Base-by-base conservation (phyloP, 441 rosid genomes). In the Brassica hybrid region DNA sequence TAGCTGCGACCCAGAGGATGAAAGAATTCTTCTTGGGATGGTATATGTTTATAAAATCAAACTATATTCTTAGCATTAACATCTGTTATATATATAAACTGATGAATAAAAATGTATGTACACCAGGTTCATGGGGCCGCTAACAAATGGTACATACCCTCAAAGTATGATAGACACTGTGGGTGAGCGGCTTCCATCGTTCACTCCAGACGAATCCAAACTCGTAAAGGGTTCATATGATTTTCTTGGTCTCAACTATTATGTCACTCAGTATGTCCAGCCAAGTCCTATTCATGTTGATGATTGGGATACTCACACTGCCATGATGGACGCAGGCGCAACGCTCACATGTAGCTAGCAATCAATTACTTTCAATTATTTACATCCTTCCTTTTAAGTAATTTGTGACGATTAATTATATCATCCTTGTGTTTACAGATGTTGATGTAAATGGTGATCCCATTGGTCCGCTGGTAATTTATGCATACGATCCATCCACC, bases 1-100 rank as follows among this genome's bases (percentile, higher is more conserved):
- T 56, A 80, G 90, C 83, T 10, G 96, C 97, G 3, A 90, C 94
- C 36, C 65, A 70, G 23, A 83, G 93, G 84, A 91, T 86, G 11
- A 76, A 50, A 86, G 78, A 86, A 30, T 94, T 94, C 67, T 80
- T 81, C 65, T 70, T 89, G 16, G 96, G 97, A 87, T 90, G 98
- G 97, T 88, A 86, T 7, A 23, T 19, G 17, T 7, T 14, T 7
- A 54, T 54, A 17, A 54, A 52, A 54, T 2, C 0, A 16, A 16
- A 52, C 1, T 1, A 16, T 52, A 50, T 50, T 50, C 19, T 50
- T 50, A 14, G 0, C 10, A 54, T 16, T 7, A 7, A 45, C 0
- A 45, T 4, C 0, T 45, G 16, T 43, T 43, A 3, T 45, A 2
- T 54, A 16, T 54, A 54, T 2, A 2, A 52, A 52, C 10, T 14